These are phyloP conservation scores for Emergomyces orientalis DNA, from an alignment of 2,329 filamentous ascomycete species.

Conservation along the genomic window DNA sequence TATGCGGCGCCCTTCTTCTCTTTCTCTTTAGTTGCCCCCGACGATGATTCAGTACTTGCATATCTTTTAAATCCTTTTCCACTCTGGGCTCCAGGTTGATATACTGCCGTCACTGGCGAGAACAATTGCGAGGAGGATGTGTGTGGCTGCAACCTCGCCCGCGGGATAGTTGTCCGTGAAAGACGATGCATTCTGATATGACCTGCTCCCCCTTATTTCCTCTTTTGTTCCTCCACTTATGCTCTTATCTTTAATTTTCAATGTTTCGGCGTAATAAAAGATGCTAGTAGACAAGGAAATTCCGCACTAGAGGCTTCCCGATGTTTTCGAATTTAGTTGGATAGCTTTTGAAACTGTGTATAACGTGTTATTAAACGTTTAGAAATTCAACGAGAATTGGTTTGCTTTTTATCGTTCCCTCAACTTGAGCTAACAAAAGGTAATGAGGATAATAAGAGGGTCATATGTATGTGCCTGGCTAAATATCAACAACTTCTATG, in stretches of 20 bases:
- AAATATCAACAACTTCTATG: neutral
- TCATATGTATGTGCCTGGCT: neutral
- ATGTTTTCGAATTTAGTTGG: neutral
- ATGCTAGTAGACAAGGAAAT: neutral
- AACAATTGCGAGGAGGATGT: neutral
- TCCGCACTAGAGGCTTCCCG: neutral
- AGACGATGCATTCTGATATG: neutral
- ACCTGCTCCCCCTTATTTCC: neutral
- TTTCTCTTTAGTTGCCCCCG: neutral
- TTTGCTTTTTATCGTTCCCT: neutral
- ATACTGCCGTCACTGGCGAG: neutral
- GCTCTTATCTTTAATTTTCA: neutral
- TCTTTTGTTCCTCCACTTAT: neutral
- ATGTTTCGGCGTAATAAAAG: neutral
- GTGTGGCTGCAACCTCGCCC: neutral
- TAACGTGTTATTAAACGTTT: neutral
- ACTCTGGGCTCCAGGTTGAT: neutral
- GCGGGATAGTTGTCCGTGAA: neutral
- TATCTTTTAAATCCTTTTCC: neutral
- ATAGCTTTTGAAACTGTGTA: neutral
- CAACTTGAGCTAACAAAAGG: neutral
- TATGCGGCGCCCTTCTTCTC: neutral
- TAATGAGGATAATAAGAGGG: neutral
- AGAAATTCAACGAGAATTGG: neutral
- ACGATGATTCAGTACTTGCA: neutral